Base-by-base conservation (phyloP, 805 yeast species). In the Torulaspora maleeae region DNA sequence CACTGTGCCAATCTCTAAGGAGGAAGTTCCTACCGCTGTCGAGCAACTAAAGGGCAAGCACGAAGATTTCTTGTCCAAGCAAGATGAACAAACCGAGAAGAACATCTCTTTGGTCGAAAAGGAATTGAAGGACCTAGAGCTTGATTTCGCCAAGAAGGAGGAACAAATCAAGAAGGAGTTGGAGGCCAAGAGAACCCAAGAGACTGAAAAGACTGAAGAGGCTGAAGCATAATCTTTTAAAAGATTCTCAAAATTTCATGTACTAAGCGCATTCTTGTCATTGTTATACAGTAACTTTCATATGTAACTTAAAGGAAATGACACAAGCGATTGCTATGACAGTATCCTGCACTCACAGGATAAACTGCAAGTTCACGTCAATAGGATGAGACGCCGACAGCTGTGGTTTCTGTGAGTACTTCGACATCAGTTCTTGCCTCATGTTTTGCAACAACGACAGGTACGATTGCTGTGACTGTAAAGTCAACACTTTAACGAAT, bases 341-440 rank as follows among this genome's bases (percentile, higher is more conserved):
- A 8, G 25, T 22, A 22, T 22, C 10, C 5, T 6, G 25, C 34
- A 6, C 17, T 27, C 37, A 48, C 36, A 48, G 33, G 29, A 48
- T 69, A 51, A 79, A 79, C 50, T 69, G 74, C 42, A 77, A 58
- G 50, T 78, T 77, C 27, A 71, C 70, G 54, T 86, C 91, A 50
- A 85, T 77, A n/a, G 90, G 91, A 64, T 86, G 95, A 3, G 89
- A 81, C 6, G 86, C 69, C 19, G 88, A 79, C 45, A 87, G 68
- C 67, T 87, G 96, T 1, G 95, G 95, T 58, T 84, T 86, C 64
- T 88, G 96, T 7, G 82, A 66, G 67, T 84, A 87, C 61, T 80
- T 83, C 0, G 75, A 74, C 16, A 70, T 59, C 70, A 87, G 72
- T 34, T 79, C 77, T 25, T 70, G 61, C 59, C 96, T 75, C 77